These are phyloP conservation scores for Medicago ruthenica DNA, from an alignment of 306 rosid species.

Conservation along the genomic window DNA sequence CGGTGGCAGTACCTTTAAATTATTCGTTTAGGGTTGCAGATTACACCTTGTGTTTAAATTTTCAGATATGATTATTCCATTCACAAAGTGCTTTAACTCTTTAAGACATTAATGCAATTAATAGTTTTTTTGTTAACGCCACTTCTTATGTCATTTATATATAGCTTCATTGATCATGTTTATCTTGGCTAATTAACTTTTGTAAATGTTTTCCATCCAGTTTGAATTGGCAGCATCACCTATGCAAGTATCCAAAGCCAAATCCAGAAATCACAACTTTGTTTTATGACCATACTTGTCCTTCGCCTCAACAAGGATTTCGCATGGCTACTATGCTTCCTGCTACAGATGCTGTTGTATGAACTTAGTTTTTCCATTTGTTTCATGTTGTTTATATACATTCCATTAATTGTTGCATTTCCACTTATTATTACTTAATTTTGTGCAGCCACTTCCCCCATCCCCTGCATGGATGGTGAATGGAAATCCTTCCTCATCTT, in stretches of 20 bases:
- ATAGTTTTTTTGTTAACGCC: no score
- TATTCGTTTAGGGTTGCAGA: no score
- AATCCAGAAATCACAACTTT: conserved; percentile 69
- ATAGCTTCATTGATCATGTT: neutral
- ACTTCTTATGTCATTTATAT: no score
- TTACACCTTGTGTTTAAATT: no score
- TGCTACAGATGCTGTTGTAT: conserved; percentile 53
- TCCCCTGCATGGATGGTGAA: conserved; percentile 55
- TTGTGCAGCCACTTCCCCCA: conserved; percentile 51
- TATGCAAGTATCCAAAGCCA: conserved; percentile 50
- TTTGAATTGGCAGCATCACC: conserved; percentile 91
- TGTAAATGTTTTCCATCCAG: conserved; percentile 47
- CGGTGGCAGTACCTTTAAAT: no score
- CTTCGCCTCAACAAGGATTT: conserved; percentile 46
- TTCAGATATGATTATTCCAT: no score
- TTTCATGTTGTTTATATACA: conserved; percentile 5
- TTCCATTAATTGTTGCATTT: conserved; percentile 1
- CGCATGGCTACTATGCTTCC: conserved; percentile 56
- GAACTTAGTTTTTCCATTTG: conserved; percentile 28
- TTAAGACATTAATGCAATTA: no score
- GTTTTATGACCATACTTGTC: conserved; percentile 71
- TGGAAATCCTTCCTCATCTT: conserved; percentile 49
- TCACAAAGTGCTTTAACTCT: no score
- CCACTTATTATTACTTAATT: neutral
- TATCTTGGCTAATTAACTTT: conserved; percentile 14